Evolutionary conservation across 169 alveolate genomes (phyloP).

Genomic region (Perkinsus olseni): DNA sequence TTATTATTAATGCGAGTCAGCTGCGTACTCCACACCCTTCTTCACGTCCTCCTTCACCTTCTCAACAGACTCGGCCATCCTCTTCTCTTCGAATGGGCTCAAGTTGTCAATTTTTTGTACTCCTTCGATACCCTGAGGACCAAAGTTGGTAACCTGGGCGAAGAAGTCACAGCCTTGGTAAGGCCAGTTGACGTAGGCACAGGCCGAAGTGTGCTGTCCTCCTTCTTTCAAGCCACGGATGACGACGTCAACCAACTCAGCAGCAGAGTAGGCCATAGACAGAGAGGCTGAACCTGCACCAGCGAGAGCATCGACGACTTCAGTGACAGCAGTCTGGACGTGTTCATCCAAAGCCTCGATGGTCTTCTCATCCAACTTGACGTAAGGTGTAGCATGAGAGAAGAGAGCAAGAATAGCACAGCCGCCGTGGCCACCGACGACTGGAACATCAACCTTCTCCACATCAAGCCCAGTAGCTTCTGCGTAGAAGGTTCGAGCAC

Average conservation of each 20-base stretch:
- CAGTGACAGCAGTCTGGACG: conserved; percentile 5
- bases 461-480: background rate
- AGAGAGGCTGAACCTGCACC: conserved; percentile 16
- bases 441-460: background rate
- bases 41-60: background rate
- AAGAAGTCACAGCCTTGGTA: background rate
- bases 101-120: background rate
- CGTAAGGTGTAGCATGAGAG: background rate
- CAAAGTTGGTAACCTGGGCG: background rate
- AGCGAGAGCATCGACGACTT: conserved; percentile 11
- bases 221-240: background rate
- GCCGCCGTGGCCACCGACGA: conserved; percentile 7
- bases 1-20: background rate
- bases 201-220: background rate
- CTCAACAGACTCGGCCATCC: background rate
- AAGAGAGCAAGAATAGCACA: conserved; percentile 1
- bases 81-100: background rate
- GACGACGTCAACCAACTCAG: conserved; percentile 1
- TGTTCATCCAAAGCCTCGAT: background rate
- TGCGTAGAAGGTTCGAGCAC: background rate
- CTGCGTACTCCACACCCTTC: background rate
- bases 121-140: background rate
- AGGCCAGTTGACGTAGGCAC: background rate
- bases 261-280: conserved; percentile 17
- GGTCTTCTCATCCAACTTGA: background rate